Evolutionary conservation across 2,329 filamentous ascomycete species (phyloP).

Genomic region (Coniosporium tulheliwenetii): DNA sequence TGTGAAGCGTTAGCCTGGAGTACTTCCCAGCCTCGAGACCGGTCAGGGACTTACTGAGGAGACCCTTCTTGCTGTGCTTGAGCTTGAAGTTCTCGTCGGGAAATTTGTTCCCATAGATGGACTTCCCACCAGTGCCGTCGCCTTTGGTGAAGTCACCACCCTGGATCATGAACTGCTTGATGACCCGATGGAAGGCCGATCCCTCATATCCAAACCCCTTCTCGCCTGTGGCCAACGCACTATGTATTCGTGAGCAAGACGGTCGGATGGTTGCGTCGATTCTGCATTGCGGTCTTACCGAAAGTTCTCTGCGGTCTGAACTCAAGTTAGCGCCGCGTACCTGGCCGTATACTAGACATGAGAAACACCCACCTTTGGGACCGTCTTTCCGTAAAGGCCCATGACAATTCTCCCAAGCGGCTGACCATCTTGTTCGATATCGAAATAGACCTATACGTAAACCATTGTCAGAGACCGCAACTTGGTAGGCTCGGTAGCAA

Average conservation of each 20-base stretch:
- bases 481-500: background rate
- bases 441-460: conserved; percentile 54
- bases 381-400: conserved; percentile 76
- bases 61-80: conserved; percentile 73
- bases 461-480: too few species aligned
- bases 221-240: conserved; percentile 69
- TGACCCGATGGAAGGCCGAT: conserved; percentile 77
- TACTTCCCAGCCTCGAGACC: background rate
- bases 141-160: conserved; percentile 76
- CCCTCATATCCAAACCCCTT: conserved; percentile 74
- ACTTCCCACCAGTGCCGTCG: conserved; percentile 74
- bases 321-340: conserved; percentile 5
- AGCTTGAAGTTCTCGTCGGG: conserved; percentile 90
- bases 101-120: conserved; percentile 76
- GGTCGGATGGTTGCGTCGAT: conserved; percentile 20
- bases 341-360: background rate
- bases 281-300: conserved; percentile 21
- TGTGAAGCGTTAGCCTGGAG: conserved; percentile 8
- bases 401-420: conserved; percentile 60
- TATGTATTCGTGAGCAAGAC: conserved; percentile 43
- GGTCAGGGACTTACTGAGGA: conserved; percentile 40
- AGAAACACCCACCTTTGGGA: conserved; percentile 44
- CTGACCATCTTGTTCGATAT: conserved; percentile 63
- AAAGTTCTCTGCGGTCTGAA: conserved; percentile 49
- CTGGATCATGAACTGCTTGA: conserved; percentile 86